Percentiles rank a stretch among this genome's conserved stretches.
Conservation (phyloP, 805 yeast genomes). For the Schwanniomyces vanrijiae region DNA sequence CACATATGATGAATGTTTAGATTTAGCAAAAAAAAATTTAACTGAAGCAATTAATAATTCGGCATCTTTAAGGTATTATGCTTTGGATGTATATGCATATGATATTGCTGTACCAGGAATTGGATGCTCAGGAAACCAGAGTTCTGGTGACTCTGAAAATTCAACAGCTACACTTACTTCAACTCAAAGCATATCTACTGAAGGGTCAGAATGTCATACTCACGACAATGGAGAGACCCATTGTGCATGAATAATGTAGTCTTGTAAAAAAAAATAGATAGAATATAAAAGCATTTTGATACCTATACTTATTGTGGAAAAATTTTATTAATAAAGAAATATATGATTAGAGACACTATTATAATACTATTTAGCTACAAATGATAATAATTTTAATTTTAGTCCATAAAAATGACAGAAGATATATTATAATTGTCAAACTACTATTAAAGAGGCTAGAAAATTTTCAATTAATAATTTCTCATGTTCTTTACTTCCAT, state of each 20-base stretch:
- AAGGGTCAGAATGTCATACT: slow-evolving; percentile 13
- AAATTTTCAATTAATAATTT: too few species aligned
- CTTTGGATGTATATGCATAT: slow-evolving; percentile 18
- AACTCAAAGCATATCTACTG: background rate
- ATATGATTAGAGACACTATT: too few species aligned
- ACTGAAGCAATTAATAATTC: slow-evolving; percentile 35
- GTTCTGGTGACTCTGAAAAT: background rate
- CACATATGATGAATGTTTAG: slow-evolving; percentile 29
- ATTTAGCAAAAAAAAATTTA: slow-evolving; percentile 28
- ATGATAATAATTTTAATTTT: too few species aligned
- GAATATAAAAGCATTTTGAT: background rate
- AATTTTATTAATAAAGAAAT: too few species aligned
- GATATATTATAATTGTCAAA: too few species aligned
- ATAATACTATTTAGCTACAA: too few species aligned
- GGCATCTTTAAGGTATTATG: slow-evolving; percentile 16
- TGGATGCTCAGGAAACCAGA: slow-evolving; percentile 13
- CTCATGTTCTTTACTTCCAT: too few species aligned
- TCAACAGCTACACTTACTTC: background rate
- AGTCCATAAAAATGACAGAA: too few species aligned
- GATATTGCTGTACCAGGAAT: slow-evolving; percentile 19
- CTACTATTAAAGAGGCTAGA: too few species aligned
- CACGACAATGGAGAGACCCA: slow-evolving; percentile 16
- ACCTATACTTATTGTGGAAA: too few species aligned
- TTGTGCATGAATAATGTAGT: slow-evolving; percentile 13
- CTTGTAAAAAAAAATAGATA: too few species aligned